Conservation (phyloP, 768 basidiomycete species). For the Gymnopilus dilepis region DNA sequence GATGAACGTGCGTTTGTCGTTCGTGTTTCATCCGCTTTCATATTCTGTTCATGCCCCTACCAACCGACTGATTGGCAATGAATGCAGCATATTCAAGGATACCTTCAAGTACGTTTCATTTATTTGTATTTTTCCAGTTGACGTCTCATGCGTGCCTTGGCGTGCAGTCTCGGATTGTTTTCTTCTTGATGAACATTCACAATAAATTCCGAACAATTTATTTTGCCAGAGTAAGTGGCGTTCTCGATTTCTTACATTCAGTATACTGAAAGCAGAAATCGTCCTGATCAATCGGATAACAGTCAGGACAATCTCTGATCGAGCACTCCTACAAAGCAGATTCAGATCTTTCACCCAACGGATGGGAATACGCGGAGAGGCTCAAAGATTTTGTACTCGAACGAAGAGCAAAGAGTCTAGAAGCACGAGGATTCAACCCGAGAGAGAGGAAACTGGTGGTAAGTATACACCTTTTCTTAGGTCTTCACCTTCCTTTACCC, state of each 20-base stretch:
- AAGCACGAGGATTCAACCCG: conserved; percentile 70
- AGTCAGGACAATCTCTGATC: conserved; percentile 98
- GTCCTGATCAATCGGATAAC: neutral
- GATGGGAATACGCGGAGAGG: conserved; percentile 93
- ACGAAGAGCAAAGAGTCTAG: conserved; percentile 75
- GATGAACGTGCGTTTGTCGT: conserved; percentile 70
- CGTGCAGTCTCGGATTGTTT: conserved; percentile 86
- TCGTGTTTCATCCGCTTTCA: neutral
- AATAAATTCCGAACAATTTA: conserved; percentile 93
- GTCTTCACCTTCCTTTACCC: neutral
- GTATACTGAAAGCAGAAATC: neutral
- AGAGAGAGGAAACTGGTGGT: conserved; percentile 70
- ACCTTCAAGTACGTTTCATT: conserved; percentile 67
- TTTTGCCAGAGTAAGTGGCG: conserved; percentile 81
- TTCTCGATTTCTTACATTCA: neutral
- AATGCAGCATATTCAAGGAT: conserved; percentile 80
- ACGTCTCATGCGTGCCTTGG: neutral
- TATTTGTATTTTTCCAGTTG: neutral
- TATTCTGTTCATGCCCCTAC: neutral
- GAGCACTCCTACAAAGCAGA: conserved; percentile 99
- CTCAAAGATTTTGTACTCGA: conserved; percentile 91
- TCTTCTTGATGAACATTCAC: conserved; percentile 99
- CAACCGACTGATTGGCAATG: neutral
- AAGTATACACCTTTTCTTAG: conserved; percentile 30
- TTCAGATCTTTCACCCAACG: conserved; percentile 92